These are phyloP conservation scores for Paramecium caudatum DNA, from an alignment of 73 alveolate genomes.

Conservation along the genomic window DNA sequence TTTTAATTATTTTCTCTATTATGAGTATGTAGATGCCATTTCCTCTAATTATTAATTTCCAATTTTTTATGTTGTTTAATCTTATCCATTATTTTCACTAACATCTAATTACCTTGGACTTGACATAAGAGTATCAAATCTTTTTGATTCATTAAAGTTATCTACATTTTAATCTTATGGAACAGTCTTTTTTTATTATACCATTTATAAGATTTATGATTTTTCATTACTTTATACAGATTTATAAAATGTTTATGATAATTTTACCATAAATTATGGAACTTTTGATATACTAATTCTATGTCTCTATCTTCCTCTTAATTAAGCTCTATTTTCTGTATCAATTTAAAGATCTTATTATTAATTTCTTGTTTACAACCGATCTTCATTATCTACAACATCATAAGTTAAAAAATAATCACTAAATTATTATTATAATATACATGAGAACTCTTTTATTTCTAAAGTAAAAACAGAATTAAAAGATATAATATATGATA, in stretches of 20 bases:
- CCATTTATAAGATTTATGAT: background rate
- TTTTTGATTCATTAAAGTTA: background rate
- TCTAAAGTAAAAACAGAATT: background rate
- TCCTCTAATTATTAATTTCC: background rate
- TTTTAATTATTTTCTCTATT: background rate
- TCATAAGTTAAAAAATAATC: conserved; percentile 33
- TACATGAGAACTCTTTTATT: background rate
- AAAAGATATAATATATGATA: background rate
- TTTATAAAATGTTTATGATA: conserved; percentile 40
- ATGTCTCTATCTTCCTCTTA: background rate
- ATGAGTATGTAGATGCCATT: background rate
- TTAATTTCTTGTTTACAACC: background rate
- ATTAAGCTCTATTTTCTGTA: background rate
- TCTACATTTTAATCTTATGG: background rate
- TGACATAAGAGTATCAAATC: conserved; percentile 42
- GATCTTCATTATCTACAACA: background rate
- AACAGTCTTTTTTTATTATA: background rate
- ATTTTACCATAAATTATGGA: conserved; percentile 58
- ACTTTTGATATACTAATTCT: conserved; percentile 18
- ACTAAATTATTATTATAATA: background rate
- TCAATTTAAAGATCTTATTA: background rate
- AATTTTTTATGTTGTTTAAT: background rate
- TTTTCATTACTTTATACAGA: background rate
- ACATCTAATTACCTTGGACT: conserved; percentile 23
- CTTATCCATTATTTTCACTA: background rate